Conservation (phyloP, 2,329 filamentous ascomycete genomes). For the Botrytis fragariae region DNA sequence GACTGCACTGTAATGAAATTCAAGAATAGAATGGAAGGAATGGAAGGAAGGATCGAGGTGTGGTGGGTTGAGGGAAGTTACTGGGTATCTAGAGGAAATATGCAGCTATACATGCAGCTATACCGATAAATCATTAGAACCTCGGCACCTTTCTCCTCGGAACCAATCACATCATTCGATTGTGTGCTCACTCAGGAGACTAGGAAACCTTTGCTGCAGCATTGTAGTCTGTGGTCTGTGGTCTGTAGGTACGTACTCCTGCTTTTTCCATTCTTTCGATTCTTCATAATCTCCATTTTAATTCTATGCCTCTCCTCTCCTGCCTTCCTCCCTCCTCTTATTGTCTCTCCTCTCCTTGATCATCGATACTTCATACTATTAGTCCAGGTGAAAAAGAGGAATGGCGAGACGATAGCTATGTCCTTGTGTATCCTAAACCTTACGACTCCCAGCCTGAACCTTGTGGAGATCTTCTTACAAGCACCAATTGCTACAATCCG, state of each 20-base stretch:
- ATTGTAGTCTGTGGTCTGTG: neutral
- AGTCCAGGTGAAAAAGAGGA: neutral
- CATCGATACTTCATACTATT: neutral
- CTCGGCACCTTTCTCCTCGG: neutral
- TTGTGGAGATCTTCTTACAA: conserved; percentile 12
- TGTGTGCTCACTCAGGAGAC: neutral
- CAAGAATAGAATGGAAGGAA: neutral
- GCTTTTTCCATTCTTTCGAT: neutral
- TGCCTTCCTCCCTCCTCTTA: neutral
- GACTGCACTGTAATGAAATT: neutral
- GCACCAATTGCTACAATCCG: neutral
- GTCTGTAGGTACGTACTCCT: neutral
- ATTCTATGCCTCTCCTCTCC: neutral
- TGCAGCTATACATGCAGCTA: neutral
- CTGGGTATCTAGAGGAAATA: neutral
- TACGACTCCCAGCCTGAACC: neutral
- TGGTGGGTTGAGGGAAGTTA: neutral
- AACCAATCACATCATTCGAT: neutral
- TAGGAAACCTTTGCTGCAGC: neutral
- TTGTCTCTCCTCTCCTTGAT: neutral
- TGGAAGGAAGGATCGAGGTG: neutral
- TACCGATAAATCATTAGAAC: neutral
- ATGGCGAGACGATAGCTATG: neutral
- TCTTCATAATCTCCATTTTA: neutral
- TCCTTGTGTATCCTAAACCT: neutral